Conservation (phyloP, 2,329 filamentous ascomycete genomes). For the Lecanicillium sp. region DNA sequence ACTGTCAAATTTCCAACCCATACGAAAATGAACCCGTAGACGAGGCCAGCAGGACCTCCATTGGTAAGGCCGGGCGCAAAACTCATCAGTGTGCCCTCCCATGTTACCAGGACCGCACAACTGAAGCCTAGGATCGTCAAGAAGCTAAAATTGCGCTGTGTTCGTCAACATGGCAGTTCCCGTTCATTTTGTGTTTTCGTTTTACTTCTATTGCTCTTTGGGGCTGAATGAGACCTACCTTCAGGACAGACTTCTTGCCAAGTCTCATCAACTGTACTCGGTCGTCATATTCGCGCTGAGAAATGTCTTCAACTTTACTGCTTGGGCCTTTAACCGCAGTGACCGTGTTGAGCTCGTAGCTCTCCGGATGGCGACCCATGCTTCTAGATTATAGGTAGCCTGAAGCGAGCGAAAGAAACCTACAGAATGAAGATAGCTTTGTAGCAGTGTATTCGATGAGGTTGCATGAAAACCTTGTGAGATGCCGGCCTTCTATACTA, state of each 20-base stretch:
- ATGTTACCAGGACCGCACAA: constrained; percentile 48
- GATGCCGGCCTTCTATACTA: no score
- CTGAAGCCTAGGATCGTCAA: constrained; percentile 46
- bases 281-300: constrained; percentile 9
- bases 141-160: constrained; percentile 42
- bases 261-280: constrained; percentile 7
- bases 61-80: constrained; percentile 35
- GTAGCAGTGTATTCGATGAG: no score
- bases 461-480: no score
- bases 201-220: background rate
- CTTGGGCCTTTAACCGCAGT: background rate
- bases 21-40: constrained; percentile 45
- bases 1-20: constrained; percentile 41
- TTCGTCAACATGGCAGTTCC: background rate
- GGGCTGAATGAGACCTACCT: background rate
- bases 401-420: background rate
- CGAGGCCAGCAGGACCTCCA: constrained; percentile 46
- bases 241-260: constrained; percentile 10
- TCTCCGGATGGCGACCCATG: background rate
- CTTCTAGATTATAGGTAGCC: background rate
- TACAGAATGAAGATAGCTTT: background rate
- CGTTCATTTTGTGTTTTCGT: no score
- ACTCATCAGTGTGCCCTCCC: constrained; percentile 38
- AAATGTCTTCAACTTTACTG: background rate
- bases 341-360: background rate